Evolutionary conservation across 2,329 filamentous ascomycete species (phyloP), one percentile per base, ranked within the genome.

Genomic region (Epichloe amarillans): DNA sequence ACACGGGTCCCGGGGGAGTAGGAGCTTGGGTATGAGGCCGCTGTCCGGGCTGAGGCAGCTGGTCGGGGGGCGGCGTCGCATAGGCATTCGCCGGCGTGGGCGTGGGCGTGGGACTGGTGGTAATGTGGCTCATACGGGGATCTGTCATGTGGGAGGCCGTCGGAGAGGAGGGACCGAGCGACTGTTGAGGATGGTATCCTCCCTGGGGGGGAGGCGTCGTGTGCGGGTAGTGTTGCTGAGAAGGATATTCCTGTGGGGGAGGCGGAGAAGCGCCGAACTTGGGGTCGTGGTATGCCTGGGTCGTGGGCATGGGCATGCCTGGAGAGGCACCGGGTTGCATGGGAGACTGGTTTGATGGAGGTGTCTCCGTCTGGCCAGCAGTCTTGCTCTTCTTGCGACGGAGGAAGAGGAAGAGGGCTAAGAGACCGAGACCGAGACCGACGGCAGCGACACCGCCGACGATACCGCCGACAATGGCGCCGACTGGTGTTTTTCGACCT

Each of bases 391-490:
- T 60, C 55, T 60, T 66, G 39, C 51, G 56, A 51, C 65, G 61
- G 46, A 67, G 56, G 51, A 64, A 52, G 53, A 69, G 60, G 52
- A 62, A 62, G 8, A 61, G 52, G n/a, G 57, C 62, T 12, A 63
- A 53, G 17, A 55, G 61, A 17, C 61, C 50, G 47, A 66, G 52
- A 26, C 56, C 65, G 39, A 69, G 52, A 26, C 56, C 64, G 37
- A 69, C 56, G 30, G 58, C 62, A 0, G 57, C 67, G 8, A 69
- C 52, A 46, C 67, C 67, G 14, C 66, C 67, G 4, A 69, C 61
- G 17, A 66, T 65, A 37, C 64, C 66, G 21, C 67, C 67, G 2
- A 68, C 66, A 40, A 70, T 69, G 50, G 65, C 58, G 5, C 66
- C 67, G 19, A 66, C 55, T 8, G 62, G 63, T 1, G 58, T 61